A percentile compares a stretch with the other conserved stretches of the same genome.
These are phyloP conservation scores for Chalciporus sphaerocephalus DNA, from an alignment of 768 basidiomycete genomes.

Conservation along the genomic window DNA sequence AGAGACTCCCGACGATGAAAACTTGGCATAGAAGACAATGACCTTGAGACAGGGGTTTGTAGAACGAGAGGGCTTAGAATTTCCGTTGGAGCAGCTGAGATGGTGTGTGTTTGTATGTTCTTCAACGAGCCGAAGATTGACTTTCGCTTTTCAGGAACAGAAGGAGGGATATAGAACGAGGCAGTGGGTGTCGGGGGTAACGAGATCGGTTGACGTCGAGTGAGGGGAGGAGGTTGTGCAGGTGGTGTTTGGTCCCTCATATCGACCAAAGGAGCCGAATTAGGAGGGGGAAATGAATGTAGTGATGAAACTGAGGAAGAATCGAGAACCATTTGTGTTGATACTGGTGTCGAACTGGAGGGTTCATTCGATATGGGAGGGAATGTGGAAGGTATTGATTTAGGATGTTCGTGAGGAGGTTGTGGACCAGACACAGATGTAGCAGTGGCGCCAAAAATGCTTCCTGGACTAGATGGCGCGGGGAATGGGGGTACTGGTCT, in stretches of 20 bases:
- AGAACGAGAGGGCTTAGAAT: constrained; percentile 30
- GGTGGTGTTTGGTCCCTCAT: constrained; percentile 10
- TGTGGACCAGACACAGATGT: not conserved
- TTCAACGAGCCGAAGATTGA: constrained; percentile 19
- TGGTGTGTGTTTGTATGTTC: constrained; percentile 22
- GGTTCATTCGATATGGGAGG: not conserved
- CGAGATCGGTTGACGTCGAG: constrained; percentile 30
- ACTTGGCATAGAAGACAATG: constrained; percentile 11
- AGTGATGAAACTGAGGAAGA: constrained; percentile 5
- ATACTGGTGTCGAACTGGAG: not conserved
- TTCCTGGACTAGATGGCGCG: not conserved
- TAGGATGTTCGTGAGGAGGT: not conserved
- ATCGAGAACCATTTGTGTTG: not conserved
- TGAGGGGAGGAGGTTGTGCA: constrained; percentile 27
- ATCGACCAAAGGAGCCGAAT: constrained; percentile 4
- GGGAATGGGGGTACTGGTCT: constrained; percentile 2
- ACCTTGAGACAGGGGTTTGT: constrained; percentile 24
- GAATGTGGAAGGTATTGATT: not conserved
- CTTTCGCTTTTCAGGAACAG: constrained; percentile 12
- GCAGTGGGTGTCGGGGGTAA: constrained; percentile 32
- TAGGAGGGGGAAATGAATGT: constrained; percentile 16
- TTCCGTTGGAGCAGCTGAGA: constrained; percentile 25
- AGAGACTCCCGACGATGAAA: constrained; percentile 23
- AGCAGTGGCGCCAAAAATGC: not conserved
- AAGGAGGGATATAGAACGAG: constrained; percentile 14